A percentile compares a stretch with the other conserved stretches of the same genome.
These are phyloP conservation scores for Firmiana major DNA, from an alignment of 345 rosid genomes.

Conservation along the genomic window DNA sequence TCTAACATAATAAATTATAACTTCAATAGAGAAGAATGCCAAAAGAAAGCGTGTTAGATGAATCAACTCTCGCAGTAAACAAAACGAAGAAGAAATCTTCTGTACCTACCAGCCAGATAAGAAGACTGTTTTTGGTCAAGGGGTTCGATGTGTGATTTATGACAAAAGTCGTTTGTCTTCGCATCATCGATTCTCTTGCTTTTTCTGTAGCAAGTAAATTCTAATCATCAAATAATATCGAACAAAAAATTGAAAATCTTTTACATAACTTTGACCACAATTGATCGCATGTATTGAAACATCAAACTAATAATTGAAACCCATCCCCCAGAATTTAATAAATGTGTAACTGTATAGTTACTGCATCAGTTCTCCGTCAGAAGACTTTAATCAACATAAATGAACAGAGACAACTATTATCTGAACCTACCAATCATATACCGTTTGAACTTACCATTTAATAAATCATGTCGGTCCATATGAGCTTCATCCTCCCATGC, in stretches of 20 bases:
- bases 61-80: neutral
- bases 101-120: conserved; percentile 80
- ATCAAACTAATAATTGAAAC: neutral
- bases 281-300: neutral
- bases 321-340: neutral
- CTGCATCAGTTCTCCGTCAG: neutral
- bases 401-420: neutral
- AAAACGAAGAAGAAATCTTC: conserved; percentile 10
- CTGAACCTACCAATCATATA: neutral
- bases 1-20: neutral
- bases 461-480: conserved; percentile 49
- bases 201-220: conserved; percentile 41
- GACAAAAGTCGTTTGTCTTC: conserved; percentile 79
- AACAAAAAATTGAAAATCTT: neutral
- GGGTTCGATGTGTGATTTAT: conserved; percentile 61
- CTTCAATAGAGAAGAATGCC: neutral
- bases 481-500: conserved; percentile 87
- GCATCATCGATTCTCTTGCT: conserved; percentile 41
- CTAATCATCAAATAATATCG: neutral
- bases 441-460: conserved; percentile 50
- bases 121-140: conserved; percentile 46
- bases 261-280: neutral
- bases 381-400: conserved; percentile 6
- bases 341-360: neutral
- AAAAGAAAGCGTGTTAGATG: neutral